A percentile compares a stretch with the other conserved stretches of the same genome.
These are phyloP conservation scores for Pestalotiopsis sp. DNA, from an alignment of 2,329 filamentous ascomycete genomes.

Conservation along the genomic window DNA sequence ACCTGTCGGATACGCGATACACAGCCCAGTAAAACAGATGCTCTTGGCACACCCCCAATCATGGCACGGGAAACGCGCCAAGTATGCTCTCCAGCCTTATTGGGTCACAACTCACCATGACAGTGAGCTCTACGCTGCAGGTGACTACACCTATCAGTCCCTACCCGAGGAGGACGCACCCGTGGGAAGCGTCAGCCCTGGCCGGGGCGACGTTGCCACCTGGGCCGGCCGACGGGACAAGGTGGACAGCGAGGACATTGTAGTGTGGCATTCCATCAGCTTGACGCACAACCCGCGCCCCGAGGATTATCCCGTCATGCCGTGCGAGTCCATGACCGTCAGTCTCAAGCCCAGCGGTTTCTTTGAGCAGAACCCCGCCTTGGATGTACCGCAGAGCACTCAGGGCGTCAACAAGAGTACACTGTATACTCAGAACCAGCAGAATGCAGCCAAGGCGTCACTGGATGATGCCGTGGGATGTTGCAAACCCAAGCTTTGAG, in stretches of 20 bases:
- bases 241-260: slow-evolving; percentile 50
- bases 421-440: not conserved
- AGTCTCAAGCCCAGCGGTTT: slow-evolving; percentile 50
- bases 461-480: not conserved
- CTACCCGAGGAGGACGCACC: slow-evolving; percentile 37
- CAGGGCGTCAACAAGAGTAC: slow-evolving; percentile 16
- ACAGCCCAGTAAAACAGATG: slow-evolving; percentile 47
- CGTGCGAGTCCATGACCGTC: slow-evolving; percentile 55
- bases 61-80: slow-evolving; percentile 44
- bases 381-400: slow-evolving; percentile 41
- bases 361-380: slow-evolving; percentile 48
- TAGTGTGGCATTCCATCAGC: slow-evolving; percentile 53
- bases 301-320: slow-evolving; percentile 57
- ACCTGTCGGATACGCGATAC: slow-evolving; percentile 52
- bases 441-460: not conserved
- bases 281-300: slow-evolving; percentile 51
- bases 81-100: slow-evolving; percentile 48
- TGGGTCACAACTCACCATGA: slow-evolving; percentile 55
- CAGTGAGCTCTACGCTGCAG: slow-evolving; percentile 53
- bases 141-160: slow-evolving; percentile 56
- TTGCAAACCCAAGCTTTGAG: not conserved
- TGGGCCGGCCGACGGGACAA: slow-evolving; percentile 38
- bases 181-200: not conserved
- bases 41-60: slow-evolving; percentile 49
- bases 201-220: not conserved